Base-by-base conservation (phyloP, 192 early-diverging fungal genomes). In the Gamsiella multidivaricata region DNA sequence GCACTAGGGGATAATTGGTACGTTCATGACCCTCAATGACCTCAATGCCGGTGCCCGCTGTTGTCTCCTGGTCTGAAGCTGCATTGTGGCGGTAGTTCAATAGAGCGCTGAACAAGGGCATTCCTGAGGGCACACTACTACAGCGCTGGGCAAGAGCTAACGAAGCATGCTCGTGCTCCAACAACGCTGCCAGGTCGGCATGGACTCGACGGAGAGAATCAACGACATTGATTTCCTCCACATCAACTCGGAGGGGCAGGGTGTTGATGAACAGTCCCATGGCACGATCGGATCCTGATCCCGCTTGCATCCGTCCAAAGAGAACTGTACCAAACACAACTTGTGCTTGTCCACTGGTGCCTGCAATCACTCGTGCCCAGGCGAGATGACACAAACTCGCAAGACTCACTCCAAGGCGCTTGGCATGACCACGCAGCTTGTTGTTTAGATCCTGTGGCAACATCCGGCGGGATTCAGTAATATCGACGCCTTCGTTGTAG, bases 181-280 rank as follows among this genome's bases (percentile, higher is more conserved):
- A 42, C 6, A 59, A 25, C 8, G 39, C 36, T 11, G 56, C 56
- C 18, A 59, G 22, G 23, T 59, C 41, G 3, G 2, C 9, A 2
- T 59, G 56, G 6, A 59, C 56, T 25, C 7, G 10, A 4, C 41
- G 56, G 2, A 25, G n/a, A 4, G 20, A 43, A 23, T 60, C 25
- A 2, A 43, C 56, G 23, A 41, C 39, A 59, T 6, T 22, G 41
- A 36, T 43, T 36, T 26, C 56, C 11, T 59, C 39, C 37, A 59
- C 56, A 43, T 59, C 37, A 41, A 59, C 56, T 59, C 56, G 56
- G 39, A 59, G 26, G 3, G 56, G 56, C 20, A 59, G 17, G 20
- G 56, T 59, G 23, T 59, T 59, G 39, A 59, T 59, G 31, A 9
- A 59, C 22, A 17, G 41, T 3, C 56, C 56, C 36, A 59, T 22